phyloP scores from a whole-genome alignment of 2,329 filamentous ascomycete genomes.

The Alternaria sp. region DNA sequence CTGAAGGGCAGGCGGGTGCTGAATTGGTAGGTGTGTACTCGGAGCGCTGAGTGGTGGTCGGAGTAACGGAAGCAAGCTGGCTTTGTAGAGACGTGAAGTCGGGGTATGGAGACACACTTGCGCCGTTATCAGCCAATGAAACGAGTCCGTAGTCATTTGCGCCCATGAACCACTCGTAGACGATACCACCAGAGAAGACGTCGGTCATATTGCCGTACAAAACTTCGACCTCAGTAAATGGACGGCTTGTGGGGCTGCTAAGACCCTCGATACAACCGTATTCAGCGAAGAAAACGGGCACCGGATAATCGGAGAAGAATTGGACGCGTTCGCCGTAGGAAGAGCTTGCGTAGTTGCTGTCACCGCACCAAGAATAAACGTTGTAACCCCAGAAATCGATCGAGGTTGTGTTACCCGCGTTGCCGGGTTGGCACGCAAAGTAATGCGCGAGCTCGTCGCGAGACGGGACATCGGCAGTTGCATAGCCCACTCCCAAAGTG shows the following conservation, averaged over 20 bases:
- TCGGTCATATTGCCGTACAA: slow-evolving; percentile 86
- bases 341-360: slow-evolving; percentile 77
- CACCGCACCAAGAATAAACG: slow-evolving; percentile 98
- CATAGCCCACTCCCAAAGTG: slow-evolving; percentile 88
- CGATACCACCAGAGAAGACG: slow-evolving; percentile 94
- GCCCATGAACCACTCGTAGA: slow-evolving; percentile 98
- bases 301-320: slow-evolving; percentile 88
- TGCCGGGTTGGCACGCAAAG: slow-evolving; percentile 82
- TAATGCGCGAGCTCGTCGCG: slow-evolving; percentile 85
- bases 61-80: slow-evolving; percentile 72
- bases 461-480: slow-evolving; percentile 91
- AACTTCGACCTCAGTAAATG: slow-evolving; percentile 83
- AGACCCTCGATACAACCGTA: slow-evolving; percentile 83
- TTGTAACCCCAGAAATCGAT: slow-evolving; percentile 99
- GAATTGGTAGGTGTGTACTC: slow-evolving; percentile 77
- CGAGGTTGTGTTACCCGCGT: slow-evolving; percentile 56
- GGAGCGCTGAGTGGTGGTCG: slow-evolving; percentile 69
- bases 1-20: slow-evolving; percentile 74
- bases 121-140: slow-evolving; percentile 63
- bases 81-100: slow-evolving; percentile 79
- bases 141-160: slow-evolving; percentile 89
- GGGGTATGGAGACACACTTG: slow-evolving; percentile 68
- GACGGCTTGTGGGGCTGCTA: slow-evolving; percentile 65
- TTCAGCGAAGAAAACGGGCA: slow-evolving; percentile 97
- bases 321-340: slow-evolving; percentile 83